Base-by-base conservation (phyloP, 2,329 filamentous ascomycete species). In the Microdochium bolleyi region DNA sequence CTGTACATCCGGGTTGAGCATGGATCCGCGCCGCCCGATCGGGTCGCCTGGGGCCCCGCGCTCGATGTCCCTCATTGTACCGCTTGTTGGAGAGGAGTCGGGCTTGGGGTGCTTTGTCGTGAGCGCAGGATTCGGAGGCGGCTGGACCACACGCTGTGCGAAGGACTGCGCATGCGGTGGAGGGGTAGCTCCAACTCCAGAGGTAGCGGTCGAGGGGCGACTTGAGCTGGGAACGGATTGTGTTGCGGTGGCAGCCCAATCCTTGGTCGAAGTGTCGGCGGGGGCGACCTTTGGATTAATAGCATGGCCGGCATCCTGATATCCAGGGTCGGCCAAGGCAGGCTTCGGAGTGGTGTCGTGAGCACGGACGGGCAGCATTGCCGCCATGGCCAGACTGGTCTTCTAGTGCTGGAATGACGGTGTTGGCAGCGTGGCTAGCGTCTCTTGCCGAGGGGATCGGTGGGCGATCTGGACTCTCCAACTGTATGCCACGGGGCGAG, bases 11-110 rank as follows among this genome's bases (percentile, higher is more conserved):
- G 61, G 62, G 48, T 65, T 62, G 4, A 64, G 55, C 51, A 64
- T 64, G 21, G 67, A 58, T 55, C 64, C 69, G 49, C 64, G 60
- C 37, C 58, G 60, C 24, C 60, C 62, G 30, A 61, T 50, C 4
- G 62, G 58, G 48, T 75, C 72, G 16, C 72, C 72, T 0, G 73
- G 72, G 10, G 65, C 67, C 2, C 68, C 60, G 1, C 70, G 69
- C 51, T 71, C 65, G 41, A 75, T 70, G 51, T 66, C 64, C 22
- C 70, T 67, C 61, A 72, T 65, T 38, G 70, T 57, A 34, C 64
- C 57, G 57, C 67, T 68, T 21, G 16, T 19, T 11, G 9, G n/a
- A 22, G 13, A 22, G n/a, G 41, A 22, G 7, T 65, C 69, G 52
- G 72, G 65, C 30, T 70, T 64, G 32, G 61, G 58, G n/a, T 60